These are phyloP conservation scores for Ustilago bromivora DNA, from an alignment of 1,284 basidiomycete species.

Conservation along the genomic window DNA sequence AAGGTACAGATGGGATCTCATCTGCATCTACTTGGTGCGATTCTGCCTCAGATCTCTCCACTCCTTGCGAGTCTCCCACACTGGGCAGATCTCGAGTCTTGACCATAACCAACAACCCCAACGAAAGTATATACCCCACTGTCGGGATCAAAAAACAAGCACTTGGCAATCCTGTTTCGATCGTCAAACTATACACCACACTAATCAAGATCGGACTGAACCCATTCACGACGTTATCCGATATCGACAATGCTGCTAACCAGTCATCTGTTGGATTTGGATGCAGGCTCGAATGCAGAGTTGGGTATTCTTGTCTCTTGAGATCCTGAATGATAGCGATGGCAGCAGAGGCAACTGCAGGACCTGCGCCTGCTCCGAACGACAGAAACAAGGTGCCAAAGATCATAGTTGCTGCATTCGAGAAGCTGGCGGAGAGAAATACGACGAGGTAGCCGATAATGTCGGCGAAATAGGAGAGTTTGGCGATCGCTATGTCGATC, in stretches of 20 bases:
- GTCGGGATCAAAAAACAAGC: slow-evolving; percentile 46
- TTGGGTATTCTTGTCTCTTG: slow-evolving; percentile 26
- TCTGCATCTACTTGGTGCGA: background rate
- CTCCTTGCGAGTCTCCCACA: background rate
- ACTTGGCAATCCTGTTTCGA: slow-evolving; percentile 39
- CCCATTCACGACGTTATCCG: slow-evolving; percentile 47
- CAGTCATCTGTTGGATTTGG: slow-evolving; percentile 45
- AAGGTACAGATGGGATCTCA: background rate
- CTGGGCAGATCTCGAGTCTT: background rate
- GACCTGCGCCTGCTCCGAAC: slow-evolving; percentile 43
- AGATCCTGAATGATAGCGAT: slow-evolving; percentile 49
- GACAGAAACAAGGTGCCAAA: slow-evolving; percentile 41
- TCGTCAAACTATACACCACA: slow-evolving; percentile 48
- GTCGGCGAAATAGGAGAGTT: slow-evolving; percentile 43
- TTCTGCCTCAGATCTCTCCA: background rate
- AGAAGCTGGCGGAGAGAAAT: slow-evolving; percentile 38
- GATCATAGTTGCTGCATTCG: slow-evolving; percentile 38
- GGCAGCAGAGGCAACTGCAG: slow-evolving; percentile 43
- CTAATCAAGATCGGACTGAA: slow-evolving; percentile 41
- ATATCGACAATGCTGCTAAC: slow-evolving; percentile 42
- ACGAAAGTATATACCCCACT: slow-evolving; percentile 33
- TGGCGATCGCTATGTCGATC: slow-evolving; percentile 39
- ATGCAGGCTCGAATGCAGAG: slow-evolving; percentile 31
- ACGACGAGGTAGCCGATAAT: slow-evolving; percentile 44
- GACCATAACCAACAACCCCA: slow-evolving; percentile 32